Evolutionary conservation across 805 yeast genomes (phyloP), one percentile per base, ranked within the genome.

Genomic region (Ogataea pignaliae): DNA sequence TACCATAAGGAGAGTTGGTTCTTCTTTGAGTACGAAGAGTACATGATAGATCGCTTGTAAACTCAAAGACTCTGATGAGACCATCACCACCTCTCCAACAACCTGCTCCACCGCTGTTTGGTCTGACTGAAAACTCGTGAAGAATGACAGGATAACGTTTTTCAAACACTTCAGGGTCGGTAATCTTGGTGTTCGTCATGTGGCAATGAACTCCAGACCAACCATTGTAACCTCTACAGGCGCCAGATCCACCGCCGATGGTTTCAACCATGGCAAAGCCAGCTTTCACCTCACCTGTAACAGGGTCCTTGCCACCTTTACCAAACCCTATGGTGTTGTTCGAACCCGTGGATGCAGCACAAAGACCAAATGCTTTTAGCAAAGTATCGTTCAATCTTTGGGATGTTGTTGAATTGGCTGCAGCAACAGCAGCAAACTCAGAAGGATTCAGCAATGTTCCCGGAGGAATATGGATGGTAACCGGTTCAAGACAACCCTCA

Each of bases 301-400:
- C 81, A 3, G 37, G 29, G 3, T 10, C 21, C 28, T 31, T 10
- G 9, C 38, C 38, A 8, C 44, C 40, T 26, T 74, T 74, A 12
- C 96, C 96, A 66, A 88, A 89, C 0, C 93, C 85, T 48, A 89
- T 73, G 63, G 87, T 88, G 65, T 89, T 89, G 66, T 91, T 85
- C 44, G 90, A 88, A 26, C 96, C 96, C 60, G 87, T 95, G 1
- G 96, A 85, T 45, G 88, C 96, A 2, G 95, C 95, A 57, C 85
- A 81, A 6, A 87, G 83, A 44, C 78, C 75, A 59, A 88, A 88
- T 0, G 96, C 91, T 54, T 81, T 82, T 55, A 89, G 70, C 18
- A 90, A 75, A 3, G 83, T 88, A 63, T 88, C 96, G 0, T 90
- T 87, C 31, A 89, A 79, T 53, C 96, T 75, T 65, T 89, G 97